A percentile compares a stretch with the other conserved stretches of the same genome.
These are phyloP conservation scores for Sporopachydermia cereana DNA, from an alignment of 1,139 yeast species.

Conservation along the genomic window DNA sequence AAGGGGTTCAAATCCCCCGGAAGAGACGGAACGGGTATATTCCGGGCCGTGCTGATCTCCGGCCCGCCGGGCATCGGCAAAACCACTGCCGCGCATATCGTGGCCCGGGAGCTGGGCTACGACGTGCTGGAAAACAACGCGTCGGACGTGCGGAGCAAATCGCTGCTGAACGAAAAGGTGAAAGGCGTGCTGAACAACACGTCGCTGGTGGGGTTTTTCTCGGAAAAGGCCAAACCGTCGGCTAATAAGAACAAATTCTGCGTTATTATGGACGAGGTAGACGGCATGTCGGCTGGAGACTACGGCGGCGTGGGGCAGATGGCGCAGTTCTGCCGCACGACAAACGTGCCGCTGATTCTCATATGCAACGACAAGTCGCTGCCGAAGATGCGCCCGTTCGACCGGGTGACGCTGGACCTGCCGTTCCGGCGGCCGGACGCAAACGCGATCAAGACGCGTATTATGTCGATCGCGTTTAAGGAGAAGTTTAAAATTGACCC, in stretches of 20 bases:
- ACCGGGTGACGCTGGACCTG: constrained; percentile 68
- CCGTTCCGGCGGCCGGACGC: constrained; percentile 87
- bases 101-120: constrained; percentile 76
- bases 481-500: constrained; percentile 78
- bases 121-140: constrained; percentile 81
- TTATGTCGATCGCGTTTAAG: constrained; percentile 83
- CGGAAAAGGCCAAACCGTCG: constrained; percentile 25
- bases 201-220: constrained; percentile 71
- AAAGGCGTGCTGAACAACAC: constrained; percentile 69
- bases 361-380: constrained; percentile 88
- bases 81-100: constrained; percentile 77
- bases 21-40: constrained; percentile 49
- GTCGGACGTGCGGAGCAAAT: constrained; percentile 82
- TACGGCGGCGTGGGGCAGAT: constrained; percentile 97
- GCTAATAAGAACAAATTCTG: constrained; percentile 44
- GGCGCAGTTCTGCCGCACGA: constrained; percentile 74
- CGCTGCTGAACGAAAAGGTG: constrained; percentile 53
- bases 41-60: constrained; percentile 73
- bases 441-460: constrained; percentile 63
- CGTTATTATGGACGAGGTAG: constrained; percentile 96
- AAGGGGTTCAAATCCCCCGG: constrained; percentile 49
- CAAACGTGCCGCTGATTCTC: constrained; percentile 81
- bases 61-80: constrained; percentile 98
- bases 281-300: constrained; percentile 99
- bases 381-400: constrained; percentile 96